Evolutionary conservation across 805 yeast genomes (phyloP), one percentile per base, ranked within the genome.

Genomic region (Cyberlindnera meyerae): DNA sequence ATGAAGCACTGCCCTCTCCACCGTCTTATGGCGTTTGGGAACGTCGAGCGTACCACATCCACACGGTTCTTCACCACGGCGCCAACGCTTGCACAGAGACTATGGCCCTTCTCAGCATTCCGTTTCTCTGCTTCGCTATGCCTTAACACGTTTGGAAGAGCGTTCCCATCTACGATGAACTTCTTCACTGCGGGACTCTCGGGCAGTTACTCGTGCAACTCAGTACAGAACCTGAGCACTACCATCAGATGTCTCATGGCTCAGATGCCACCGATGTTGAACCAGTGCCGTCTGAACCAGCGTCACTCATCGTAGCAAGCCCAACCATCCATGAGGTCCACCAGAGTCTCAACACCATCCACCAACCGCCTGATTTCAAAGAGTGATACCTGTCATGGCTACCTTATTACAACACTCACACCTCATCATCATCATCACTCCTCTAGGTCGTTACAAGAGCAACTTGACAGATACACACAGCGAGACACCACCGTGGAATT

Each of bases 211-310:
- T 54, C 54, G 12, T 49, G 70, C 36, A 79, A 78, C 47, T 84
- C 80, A 38, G 79, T 75, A 18, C 63, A 64, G 42, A 77, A 71
- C 49, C 61, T 81, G 56, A 74, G 82, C 1, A 57, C 71, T 21
- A 75, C 74, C 6, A 31, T 69, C 15, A 60, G 73, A 48, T 66
- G 55, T 38, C 57, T 52, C 33, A 58, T 49, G 48, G 63, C 54
- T 55, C 63, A 46, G 27, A 42, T 41, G 39, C 27, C 20, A 9
- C 15, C 29, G 32, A 22, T n/a, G n/a, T n/a, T n/a, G n/a, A n/a
- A n/a, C n/a, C n/a, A n/a, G n/a, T n/a, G n/a, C n/a, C n/a, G n/a
- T n/a, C n/a, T n/a, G 21, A 11, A n/a, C 7, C 14, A 24, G 7
- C n/a, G 27, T 26, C 25, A 37, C 34, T n/a, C n/a, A n/a, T n/a